Evolutionary conservation across 352 stramenopile species (phyloP), one percentile per base, ranked within the genome.

Genomic region (Phytophthora idaei): DNA sequence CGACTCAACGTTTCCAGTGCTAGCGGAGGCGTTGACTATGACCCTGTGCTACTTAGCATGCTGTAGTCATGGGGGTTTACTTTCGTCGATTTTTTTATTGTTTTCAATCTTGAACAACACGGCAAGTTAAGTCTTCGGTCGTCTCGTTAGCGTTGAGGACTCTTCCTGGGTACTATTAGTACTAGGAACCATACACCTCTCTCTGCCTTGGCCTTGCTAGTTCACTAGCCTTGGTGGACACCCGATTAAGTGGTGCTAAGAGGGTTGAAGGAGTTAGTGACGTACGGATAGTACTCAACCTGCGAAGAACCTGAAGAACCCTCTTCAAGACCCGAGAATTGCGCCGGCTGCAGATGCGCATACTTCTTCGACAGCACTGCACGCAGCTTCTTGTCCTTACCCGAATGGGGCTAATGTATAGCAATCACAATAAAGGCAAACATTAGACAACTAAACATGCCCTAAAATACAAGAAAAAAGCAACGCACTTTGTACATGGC

Each of bases 351-450:
- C 48, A 95, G 63, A 64, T 94, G 82, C 54, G 86, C 85, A 64
- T 96, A 96, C 61, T 93, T 92, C 72, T 95, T 96, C 15, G 72
- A 74, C 28, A 97, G 71, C 51, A 92, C 85, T 2, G 80, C 45
- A 39, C 86, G 85, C 55, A 94, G 59, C 63, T 93, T 93, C 74
- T 96, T 96, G 25, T 95, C 89, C 47, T 94, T 93, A 25, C 83
- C 80, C 32, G 73, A 50, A 64, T 94, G 88, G 21, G 84, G 83
- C 81, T 95, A 54, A 4, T 21, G 21, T 21, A 21, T 21, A 21
- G 21, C 21, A 49, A 46, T 10, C 29, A 15, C 2, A 42, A 51
- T 10, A 45, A 21, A 46, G 12, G 9, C n/a, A 32, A 17, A 7
- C 12, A 27, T 63, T 36, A 52, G 39, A 32, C 6, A 60, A 39